A percentile compares a stretch with the other conserved stretches of the same genome.
Conservation (phyloP, 306 rosid genomes). For the Ammopiptanthus mongolicus region DNA sequence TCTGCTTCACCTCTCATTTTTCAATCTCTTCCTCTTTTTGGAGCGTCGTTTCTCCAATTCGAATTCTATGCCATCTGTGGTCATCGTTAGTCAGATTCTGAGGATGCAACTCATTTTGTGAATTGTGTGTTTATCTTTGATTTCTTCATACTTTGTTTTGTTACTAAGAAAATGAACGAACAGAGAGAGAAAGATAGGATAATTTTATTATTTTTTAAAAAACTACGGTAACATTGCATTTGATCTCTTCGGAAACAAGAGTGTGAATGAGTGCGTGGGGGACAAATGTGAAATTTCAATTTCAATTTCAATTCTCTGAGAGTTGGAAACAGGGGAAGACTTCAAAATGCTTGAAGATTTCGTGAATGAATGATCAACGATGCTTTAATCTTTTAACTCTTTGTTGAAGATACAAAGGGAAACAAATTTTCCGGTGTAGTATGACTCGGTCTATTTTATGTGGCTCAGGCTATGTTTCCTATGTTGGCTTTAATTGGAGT, state of each 20-base stretch:
- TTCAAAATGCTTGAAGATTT: neutral
- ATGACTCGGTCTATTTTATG: neutral
- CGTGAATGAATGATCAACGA: neutral
- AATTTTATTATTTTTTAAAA: neutral
- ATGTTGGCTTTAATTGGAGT: neutral
- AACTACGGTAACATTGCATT: neutral
- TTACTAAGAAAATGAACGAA: neutral
- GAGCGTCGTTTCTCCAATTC: neutral
- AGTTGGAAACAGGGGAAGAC: neutral
- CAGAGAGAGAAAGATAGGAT: neutral
- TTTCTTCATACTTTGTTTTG: neutral
- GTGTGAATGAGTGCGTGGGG: neutral
- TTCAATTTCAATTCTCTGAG: neutral
- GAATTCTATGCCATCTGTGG: neutral
- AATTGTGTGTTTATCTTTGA: neutral
- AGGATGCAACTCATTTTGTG: neutral
- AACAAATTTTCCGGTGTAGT: neutral
- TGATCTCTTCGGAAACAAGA: neutral
- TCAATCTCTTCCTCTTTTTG: neutral
- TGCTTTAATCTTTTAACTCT: neutral
- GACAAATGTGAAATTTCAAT: neutral
- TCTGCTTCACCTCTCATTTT: neutral
- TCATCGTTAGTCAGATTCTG: neutral
- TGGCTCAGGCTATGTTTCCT: neutral
- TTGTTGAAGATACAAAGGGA: neutral